A percentile compares a stretch with the other conserved stretches of the same genome.
Conservation (phyloP, 1,284 basidiomycete genomes). For the Puccinia novopanici region DNA sequence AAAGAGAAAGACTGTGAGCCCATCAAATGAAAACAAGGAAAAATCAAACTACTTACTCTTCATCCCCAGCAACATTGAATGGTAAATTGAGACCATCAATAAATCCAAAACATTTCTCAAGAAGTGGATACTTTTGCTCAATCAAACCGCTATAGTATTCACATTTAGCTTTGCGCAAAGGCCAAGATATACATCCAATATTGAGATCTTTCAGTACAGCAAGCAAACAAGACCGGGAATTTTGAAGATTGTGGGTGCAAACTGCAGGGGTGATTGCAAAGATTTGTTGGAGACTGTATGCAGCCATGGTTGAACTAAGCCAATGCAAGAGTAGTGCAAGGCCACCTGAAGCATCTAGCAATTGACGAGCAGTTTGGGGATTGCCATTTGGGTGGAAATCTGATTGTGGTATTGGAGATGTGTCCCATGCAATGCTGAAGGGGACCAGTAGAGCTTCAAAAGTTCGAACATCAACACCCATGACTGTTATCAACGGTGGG, state of each 20-base stretch:
- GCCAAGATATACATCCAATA: neutral
- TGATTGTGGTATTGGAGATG: neutral
- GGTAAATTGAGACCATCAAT: constrained; percentile 13
- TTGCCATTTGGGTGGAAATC: neutral
- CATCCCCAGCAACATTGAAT: neutral
- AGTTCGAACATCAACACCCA: neutral
- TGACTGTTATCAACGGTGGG: too few relatives aligned
- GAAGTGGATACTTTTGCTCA: neutral
- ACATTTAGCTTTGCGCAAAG: neutral
- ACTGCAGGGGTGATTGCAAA: neutral
- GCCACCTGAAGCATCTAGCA: neutral
- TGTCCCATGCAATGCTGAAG: neutral
- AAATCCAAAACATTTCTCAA: neutral
- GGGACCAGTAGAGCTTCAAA: neutral
- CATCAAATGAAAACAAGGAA: neutral
- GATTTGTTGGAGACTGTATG: neutral
- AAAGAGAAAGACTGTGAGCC: too few relatives aligned
- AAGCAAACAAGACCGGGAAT: neutral
- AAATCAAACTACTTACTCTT: neutral
- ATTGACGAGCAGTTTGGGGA: neutral
- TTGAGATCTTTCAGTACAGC: neutral
- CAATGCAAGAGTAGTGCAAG: neutral
- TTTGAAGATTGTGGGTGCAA: neutral
- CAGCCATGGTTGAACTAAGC: neutral
- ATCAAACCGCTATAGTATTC: neutral